phyloP scores from a whole-genome alignment of 2,329 filamentous ascomycete species.

The Coniochaeta sp. region DNA sequence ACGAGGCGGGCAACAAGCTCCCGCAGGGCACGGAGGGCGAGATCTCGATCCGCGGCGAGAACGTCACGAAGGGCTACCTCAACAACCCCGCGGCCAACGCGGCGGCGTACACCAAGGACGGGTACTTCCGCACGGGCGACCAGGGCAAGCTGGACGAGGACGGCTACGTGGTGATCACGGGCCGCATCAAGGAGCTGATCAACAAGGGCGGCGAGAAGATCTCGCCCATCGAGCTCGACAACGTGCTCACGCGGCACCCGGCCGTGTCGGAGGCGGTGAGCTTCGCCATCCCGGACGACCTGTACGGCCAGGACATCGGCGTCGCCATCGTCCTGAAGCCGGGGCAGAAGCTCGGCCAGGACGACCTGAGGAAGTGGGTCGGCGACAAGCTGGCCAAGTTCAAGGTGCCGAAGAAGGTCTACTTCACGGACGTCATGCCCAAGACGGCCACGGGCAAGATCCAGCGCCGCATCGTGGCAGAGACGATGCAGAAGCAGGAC shows the following conservation, averaged over 20 bases:
- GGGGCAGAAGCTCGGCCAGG: constrained; percentile 45
- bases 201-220: constrained; percentile 90
- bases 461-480: constrained; percentile 77
- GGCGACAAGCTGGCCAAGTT: constrained; percentile 68
- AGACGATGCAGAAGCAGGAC: constrained; percentile 71
- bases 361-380: constrained; percentile 63
- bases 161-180: constrained; percentile 79
- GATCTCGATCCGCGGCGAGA: constrained; percentile 75
- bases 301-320: constrained; percentile 77
- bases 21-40: constrained; percentile 66
- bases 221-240: constrained; percentile 81
- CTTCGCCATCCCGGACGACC: constrained; percentile 74
- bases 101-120: constrained; percentile 63
- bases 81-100: constrained; percentile 75
- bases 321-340: constrained; percentile 69
- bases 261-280: constrained; percentile 71
- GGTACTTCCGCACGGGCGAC: constrained; percentile 84
- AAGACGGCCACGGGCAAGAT: constrained; percentile 93
- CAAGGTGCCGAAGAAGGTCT: constrained; percentile 79
- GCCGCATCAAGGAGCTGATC: constrained; percentile 90
- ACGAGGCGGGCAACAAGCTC: constrained; percentile 61
- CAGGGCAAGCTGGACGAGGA: constrained; percentile 75
- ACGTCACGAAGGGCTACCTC: constrained; percentile 78
- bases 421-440: constrained; percentile 77
- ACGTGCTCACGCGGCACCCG: constrained; percentile 67